Evolutionary conservation across 2,329 filamentous ascomycete genomes (phyloP).

Genomic region (Phialocephala subalpina): DNA sequence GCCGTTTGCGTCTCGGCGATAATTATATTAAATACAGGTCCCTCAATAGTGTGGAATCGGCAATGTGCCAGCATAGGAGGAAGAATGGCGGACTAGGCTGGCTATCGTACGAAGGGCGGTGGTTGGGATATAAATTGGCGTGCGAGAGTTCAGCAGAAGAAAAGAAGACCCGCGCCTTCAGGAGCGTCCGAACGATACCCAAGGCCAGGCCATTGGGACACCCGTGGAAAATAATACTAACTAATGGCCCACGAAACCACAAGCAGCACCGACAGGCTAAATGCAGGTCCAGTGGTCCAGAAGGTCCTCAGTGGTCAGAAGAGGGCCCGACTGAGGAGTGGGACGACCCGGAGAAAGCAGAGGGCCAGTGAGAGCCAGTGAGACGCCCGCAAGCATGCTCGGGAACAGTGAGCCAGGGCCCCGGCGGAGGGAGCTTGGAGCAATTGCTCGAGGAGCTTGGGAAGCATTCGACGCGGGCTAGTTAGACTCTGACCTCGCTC

Average conservation of each 20-base stretch:
- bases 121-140: background rate
- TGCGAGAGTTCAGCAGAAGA: background rate
- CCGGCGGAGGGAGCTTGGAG: background rate
- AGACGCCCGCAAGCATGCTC: background rate
- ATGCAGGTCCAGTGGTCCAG: slow-evolving; percentile 20
- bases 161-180: slow-evolving; percentile 2
- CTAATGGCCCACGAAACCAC: background rate
- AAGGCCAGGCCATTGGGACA: slow-evolving; percentile 18
- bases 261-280: slow-evolving; percentile 20
- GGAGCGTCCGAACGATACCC: slow-evolving; percentile 1
- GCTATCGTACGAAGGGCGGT: slow-evolving; percentile 1
- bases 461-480: background rate
- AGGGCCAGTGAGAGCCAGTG: background rate
- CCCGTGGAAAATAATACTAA: background rate
- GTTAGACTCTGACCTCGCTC: background rate
- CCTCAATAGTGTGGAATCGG: background rate
- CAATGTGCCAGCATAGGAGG: background rate
- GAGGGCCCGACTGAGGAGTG: too few species aligned
- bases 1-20: background rate
- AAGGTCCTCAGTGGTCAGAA: background rate
- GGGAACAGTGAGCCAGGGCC: background rate
- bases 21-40: background rate
- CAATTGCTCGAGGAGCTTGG: background rate
- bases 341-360: slow-evolving; percentile 4
- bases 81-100: slow-evolving; percentile 3